A percentile compares a stretch with the other conserved stretches of the same genome.
These are phyloP conservation scores for Alternaria sp. DNA, from an alignment of 2,329 filamentous ascomycete species.

Conservation along the genomic window DNA sequence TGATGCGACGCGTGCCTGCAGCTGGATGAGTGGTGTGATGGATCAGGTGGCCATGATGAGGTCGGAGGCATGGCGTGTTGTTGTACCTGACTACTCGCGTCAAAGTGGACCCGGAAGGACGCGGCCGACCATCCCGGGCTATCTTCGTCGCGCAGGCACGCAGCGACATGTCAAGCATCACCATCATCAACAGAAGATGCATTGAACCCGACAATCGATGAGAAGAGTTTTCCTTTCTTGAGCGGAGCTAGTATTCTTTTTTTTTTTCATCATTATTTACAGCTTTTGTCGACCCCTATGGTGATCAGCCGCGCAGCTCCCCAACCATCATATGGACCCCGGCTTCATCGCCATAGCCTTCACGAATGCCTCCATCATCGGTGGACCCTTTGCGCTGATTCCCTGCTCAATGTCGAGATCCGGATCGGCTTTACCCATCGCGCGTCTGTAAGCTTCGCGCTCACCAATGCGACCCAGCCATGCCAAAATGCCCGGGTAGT, in stretches of 20 bases:
- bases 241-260: background rate
- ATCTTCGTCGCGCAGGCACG: background rate
- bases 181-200: background rate
- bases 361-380: constrained; percentile 21
- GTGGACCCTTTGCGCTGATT: constrained; percentile 37
- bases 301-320: constrained; percentile 6
- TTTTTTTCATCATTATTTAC: background rate
- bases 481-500: constrained; percentile 38
- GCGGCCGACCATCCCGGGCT: constrained; percentile 15
- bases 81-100: constrained; percentile 15
- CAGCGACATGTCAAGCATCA: constrained; percentile 2
- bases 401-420: constrained; percentile 45
- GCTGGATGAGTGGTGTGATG: constrained; percentile 29
- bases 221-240: background rate
- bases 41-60: constrained; percentile 30
- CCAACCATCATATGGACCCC: constrained; percentile 11
- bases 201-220: background rate
- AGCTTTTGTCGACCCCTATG: constrained; percentile 5
- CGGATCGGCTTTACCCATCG: constrained; percentile 65
- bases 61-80: constrained; percentile 27
- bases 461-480: constrained; percentile 39
- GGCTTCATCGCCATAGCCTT: constrained; percentile 33
- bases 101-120: constrained; percentile 17
- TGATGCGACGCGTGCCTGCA: constrained; percentile 20
- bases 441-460: constrained; percentile 45